Conservation (phyloP, 371 early-diverging fungal genomes). For the Circinella minor region DNA sequence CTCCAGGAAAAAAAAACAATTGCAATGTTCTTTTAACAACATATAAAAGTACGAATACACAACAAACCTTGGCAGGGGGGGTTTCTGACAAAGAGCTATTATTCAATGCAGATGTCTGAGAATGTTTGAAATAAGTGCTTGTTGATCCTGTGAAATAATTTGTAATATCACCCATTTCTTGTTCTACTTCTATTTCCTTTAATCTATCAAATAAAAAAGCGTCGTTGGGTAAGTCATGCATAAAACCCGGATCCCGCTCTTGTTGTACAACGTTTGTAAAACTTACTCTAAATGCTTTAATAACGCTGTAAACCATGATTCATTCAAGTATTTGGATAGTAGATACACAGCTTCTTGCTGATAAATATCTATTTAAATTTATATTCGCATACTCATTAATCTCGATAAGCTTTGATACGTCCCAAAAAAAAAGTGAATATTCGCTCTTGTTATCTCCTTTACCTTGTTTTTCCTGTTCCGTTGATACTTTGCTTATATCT, state of each 20-base stretch:
- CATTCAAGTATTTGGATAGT: slow-evolving; percentile 16
- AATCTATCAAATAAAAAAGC: not conserved
- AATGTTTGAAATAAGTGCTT: slow-evolving; percentile 1
- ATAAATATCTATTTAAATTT: slow-evolving; percentile 10
- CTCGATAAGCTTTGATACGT: not conserved
- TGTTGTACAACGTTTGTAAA: not conserved
- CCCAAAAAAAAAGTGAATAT: not conserved
- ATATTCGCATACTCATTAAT: not conserved
- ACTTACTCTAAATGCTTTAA: slow-evolving; percentile 3
- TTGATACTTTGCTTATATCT: not conserved
- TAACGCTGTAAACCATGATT: slow-evolving; percentile 8
- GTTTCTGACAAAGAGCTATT: not conserved
- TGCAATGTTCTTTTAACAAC: not conserved
- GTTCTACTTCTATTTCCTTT: slow-evolving; percentile 7
- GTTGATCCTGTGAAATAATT: slow-evolving; percentile 6
- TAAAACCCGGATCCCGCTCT: not conserved
- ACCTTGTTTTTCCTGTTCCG: slow-evolving; percentile 16
- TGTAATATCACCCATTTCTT: slow-evolving; percentile 9
- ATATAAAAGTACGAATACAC: not conserved
- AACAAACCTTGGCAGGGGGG: not conserved
- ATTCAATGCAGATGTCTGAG: not conserved
- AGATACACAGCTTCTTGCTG: slow-evolving; percentile 22
- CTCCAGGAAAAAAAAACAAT: not conserved
- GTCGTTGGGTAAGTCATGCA: too few species aligned
- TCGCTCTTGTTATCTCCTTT: not conserved